Evolutionary conservation across 192 early-diverging fungal species (phyloP).

Genomic region (Dissophora globulifera): DNA sequence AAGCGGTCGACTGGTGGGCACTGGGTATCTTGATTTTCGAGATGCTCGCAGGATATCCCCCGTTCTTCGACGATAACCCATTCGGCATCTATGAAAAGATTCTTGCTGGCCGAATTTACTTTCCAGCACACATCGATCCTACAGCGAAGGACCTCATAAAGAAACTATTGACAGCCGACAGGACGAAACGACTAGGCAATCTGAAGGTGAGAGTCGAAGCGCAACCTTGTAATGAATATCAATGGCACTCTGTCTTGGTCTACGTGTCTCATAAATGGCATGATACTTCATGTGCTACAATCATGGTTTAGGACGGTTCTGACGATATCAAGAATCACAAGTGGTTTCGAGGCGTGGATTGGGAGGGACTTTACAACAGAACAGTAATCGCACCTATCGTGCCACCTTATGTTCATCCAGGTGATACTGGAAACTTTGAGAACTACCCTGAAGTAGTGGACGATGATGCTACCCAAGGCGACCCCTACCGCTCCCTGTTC

Average conservation of each 20-base stretch:
- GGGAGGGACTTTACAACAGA: slow-evolving; percentile 85
- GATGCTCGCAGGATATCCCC: slow-evolving; percentile 98
- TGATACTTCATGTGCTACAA: too few species aligned
- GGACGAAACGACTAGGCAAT: slow-evolving; percentile 94
- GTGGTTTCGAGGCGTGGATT: slow-evolving; percentile 95
- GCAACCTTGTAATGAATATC: background rate
- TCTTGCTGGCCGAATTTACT: slow-evolving; percentile 87
- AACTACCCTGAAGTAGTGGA: slow-evolving; percentile 89
- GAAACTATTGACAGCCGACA: slow-evolving; percentile 90
- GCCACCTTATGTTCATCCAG: slow-evolving; percentile 86
- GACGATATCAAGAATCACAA: slow-evolving; percentile 93
- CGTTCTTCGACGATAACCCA: slow-evolving; percentile 97
- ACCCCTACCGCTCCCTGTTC: slow-evolving; percentile 87
- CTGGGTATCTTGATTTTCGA: slow-evolving; percentile 97
- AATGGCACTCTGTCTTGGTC: too few species aligned
- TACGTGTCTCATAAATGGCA: too few species aligned
- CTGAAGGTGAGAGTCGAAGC: slow-evolving; percentile 61
- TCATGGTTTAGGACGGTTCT: slow-evolving; percentile 76
- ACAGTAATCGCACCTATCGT: slow-evolving; percentile 89
- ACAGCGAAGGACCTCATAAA: slow-evolving; percentile 91
- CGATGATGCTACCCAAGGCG: slow-evolving; percentile 64
- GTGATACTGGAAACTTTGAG: slow-evolving; percentile 98
- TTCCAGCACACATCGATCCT: slow-evolving; percentile 88
- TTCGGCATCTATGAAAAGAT: slow-evolving; percentile 99
- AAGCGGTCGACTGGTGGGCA: slow-evolving; percentile 99